Percentiles rank a stretch among this genome's conserved stretches.
Conservation (phyloP, 192 early-diverging fungal species). For the Nowakowskiella sp. region DNA sequence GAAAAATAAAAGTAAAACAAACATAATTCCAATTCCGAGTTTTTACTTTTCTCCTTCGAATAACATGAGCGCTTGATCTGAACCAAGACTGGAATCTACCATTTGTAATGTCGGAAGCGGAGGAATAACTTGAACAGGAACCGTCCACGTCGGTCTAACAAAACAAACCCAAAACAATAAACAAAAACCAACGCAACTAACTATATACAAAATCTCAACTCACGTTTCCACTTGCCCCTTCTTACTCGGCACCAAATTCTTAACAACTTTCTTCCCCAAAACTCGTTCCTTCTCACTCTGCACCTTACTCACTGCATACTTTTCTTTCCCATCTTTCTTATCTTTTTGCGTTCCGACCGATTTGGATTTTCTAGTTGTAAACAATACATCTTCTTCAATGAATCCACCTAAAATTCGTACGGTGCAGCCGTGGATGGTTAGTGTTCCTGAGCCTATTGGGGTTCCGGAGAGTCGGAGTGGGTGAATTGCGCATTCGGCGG, state of each 20-base stretch:
- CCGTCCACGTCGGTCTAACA: conserved; percentile 18
- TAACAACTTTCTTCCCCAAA: too few relatives aligned
- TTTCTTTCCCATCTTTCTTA: neutral
- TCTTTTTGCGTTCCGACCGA: neutral
- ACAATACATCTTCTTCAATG: conserved; percentile 53
- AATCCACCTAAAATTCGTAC: conserved; percentile 60
- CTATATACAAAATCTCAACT: too few relatives aligned
- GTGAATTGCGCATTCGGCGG: conserved; percentile 49
- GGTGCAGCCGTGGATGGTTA: conserved; percentile 55
- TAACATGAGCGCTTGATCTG: conserved; percentile 64
- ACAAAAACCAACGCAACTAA: too few relatives aligned
- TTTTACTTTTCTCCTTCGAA: conserved; percentile 73
- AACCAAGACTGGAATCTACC: conserved; percentile 37
- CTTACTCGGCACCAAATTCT: too few relatives aligned
- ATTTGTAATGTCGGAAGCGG: conserved; percentile 64
- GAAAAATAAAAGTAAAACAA: neutral
- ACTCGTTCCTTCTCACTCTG: too few relatives aligned
- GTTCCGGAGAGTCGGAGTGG: conserved; percentile 57
- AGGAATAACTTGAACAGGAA: conserved; percentile 51
- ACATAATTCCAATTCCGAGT: neutral
- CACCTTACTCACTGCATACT: too few relatives aligned
- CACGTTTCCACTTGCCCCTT: too few relatives aligned
- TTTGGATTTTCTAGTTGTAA: neutral
- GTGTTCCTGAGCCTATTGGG: conserved; percentile 49
- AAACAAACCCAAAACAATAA: neutral